phyloP scores from a whole-genome alignment of 345 rosid genomes.

The Gossypium mustelinum region DNA sequence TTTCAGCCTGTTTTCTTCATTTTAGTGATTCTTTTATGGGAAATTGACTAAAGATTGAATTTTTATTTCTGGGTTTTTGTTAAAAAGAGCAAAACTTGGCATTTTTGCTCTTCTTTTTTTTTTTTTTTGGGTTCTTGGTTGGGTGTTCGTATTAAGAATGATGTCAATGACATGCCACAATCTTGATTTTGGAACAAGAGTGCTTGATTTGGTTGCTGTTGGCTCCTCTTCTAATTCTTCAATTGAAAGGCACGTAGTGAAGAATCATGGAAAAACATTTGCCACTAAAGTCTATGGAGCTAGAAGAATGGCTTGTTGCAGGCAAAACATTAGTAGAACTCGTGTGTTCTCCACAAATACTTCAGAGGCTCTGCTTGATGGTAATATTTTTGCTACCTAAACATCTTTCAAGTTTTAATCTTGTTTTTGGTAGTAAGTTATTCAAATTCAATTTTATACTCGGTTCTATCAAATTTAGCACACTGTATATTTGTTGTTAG shows the following conservation, averaged over 20 bases:
- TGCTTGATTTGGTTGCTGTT: conserved; percentile 55
- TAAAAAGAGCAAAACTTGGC: conserved; percentile 12
- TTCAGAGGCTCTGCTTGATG: conserved; percentile 46
- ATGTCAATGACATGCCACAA: conserved; percentile 64
- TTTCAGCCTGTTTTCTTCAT: background rate
- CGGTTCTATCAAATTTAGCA: background rate
- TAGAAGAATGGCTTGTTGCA: conserved; percentile 45
- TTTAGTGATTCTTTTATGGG: background rate
- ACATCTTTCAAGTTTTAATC: background rate
- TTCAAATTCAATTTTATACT: background rate
- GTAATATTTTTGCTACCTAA: conserved; percentile 32
- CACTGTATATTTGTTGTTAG: too few species aligned
- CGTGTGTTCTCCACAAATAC: conserved; percentile 60
- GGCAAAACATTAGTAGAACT: conserved; percentile 41
- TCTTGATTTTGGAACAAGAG: conserved; percentile 59
- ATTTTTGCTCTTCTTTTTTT: conserved; percentile 14
- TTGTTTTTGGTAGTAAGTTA: background rate
- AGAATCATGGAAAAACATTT: conserved; percentile 29
- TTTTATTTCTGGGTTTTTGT: conserved; percentile 22
- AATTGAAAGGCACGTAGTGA: conserved; percentile 35
- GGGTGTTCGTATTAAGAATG: conserved; percentile 34
- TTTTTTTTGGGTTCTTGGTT: background rate
- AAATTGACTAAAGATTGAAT: conserved; percentile 13
- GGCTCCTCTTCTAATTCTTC: conserved; percentile 61
- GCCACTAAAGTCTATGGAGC: conserved; percentile 29